Percentiles rank a stretch among this genome's conserved stretches.
These are phyloP conservation scores for Suillus clintonianus DNA, from an alignment of 768 basidiomycete genomes.

Conservation along the genomic window DNA sequence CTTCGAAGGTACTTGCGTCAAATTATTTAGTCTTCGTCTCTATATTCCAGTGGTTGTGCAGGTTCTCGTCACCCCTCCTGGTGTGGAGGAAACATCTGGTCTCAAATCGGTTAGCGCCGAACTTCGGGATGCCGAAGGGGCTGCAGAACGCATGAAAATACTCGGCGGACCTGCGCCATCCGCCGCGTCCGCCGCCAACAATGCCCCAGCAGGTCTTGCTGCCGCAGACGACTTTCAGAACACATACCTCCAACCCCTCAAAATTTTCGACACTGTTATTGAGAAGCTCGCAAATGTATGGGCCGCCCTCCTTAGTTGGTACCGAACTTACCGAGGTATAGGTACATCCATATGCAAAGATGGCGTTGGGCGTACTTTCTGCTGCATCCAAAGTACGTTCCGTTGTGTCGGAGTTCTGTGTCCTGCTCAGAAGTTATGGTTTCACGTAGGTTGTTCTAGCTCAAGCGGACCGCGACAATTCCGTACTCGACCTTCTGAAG, in stretches of 20 bases:
- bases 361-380: neutral
- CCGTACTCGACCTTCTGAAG: neutral
- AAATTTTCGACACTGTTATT: neutral
- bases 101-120: no score
- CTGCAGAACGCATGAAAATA: no score
- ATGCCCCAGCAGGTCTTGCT: no score
- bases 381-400: neutral
- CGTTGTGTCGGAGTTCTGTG: neutral
- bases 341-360: conserved; percentile 7
- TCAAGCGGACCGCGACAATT: neutral
- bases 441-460: neutral
- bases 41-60: no score
- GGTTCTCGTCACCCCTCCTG: no score
- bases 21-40: no score
- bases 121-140: no score
- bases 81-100: no score
- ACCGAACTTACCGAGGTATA: neutral
- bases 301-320: neutral
- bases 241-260: neutral
- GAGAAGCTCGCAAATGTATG: neutral
- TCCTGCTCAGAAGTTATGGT: neutral
- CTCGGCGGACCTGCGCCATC: no score
- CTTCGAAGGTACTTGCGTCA: no score
- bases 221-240: no score
- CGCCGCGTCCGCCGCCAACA: no score